Evolutionary conservation across 164 flowering plant species (phyloP).

Genomic region (Tinospora cordifolia): DNA sequence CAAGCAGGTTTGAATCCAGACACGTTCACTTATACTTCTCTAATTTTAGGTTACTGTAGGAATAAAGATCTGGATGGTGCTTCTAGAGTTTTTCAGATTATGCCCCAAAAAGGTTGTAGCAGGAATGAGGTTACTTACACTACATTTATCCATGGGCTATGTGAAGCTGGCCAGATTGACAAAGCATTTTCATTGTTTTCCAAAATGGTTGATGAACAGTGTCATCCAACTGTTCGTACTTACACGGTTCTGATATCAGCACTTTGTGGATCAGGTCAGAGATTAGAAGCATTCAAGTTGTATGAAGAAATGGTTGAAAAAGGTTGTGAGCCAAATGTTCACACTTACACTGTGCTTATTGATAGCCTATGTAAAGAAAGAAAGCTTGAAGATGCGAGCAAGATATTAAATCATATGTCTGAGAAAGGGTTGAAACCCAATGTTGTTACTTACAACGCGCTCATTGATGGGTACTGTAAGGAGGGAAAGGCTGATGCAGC

Average conservation of each 20-base stretch:
- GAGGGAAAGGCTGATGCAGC: slow-evolving; percentile 49
- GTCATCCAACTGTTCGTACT: slow-evolving; percentile 58
- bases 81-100: slow-evolving; percentile 33
- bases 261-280: slow-evolving; percentile 43
- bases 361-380: slow-evolving; percentile 50
- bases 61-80: slow-evolving; percentile 51
- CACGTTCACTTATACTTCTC: slow-evolving; percentile 59
- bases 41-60: slow-evolving; percentile 68
- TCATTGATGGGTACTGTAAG: slow-evolving; percentile 74
- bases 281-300: slow-evolving; percentile 42
- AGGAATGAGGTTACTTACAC: slow-evolving; percentile 68
- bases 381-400: slow-evolving; percentile 49
- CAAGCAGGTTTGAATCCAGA: slow-evolving; percentile 60
- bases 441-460: slow-evolving; percentile 78
- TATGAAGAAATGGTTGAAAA: slow-evolving; percentile 55
- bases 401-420: slow-evolving; percentile 35
- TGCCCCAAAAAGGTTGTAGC: slow-evolving; percentile 55
- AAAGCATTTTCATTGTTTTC: slow-evolving; percentile 50
- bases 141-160: slow-evolving; percentile 65
- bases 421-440: slow-evolving; percentile 46
- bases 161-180: slow-evolving; percentile 51
- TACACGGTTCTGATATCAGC: slow-evolving; percentile 62
- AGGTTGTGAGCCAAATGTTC: slow-evolving; percentile 68
- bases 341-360: slow-evolving; percentile 70
- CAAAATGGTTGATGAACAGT: slow-evolving; percentile 51